Evolutionary conservation across 805 yeast genomes (phyloP), one percentile per base, ranked within the genome.

Genomic region (Naumovozyma dairenensis): DNA sequence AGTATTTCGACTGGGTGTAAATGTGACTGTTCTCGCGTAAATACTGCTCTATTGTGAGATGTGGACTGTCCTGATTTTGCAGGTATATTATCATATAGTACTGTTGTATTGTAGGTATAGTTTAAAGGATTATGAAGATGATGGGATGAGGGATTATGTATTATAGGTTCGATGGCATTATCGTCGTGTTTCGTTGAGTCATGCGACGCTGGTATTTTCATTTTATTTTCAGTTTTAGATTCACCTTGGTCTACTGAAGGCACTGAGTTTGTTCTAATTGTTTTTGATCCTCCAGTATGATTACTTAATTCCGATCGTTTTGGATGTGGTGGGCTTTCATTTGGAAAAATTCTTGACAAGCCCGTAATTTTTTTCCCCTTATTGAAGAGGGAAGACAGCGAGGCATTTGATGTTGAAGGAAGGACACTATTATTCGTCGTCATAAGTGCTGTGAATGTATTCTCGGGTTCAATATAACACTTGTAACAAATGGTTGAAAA

Each of bases 1-100:
- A 54, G 37, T 15, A 40, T 34, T 28, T 54, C 48, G 5, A 46
- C 57, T 6, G 56, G 57, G 37, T 54, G 59, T 43, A 48, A 33
- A 28, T 51, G 44, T 4, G 51, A 37, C 21, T 32, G 31, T 21
- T n/a, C n/a, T n/a, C 38, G 37, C n/a, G 46, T 38, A 4, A 47
- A 42, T 6, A 46, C 19, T 18, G 32, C 12, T 12, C 25, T 17
- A 17, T 21, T 8, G 9, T 29, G 13, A 18, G 25, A 19, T 14
- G 16, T n/a, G n/a, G n/a, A n/a, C n/a, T n/a, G n/a, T n/a, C n/a
- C n/a, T n/a, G n/a, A n/a, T n/a, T n/a, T n/a, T n/a, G n/a, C n/a
- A n/a, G n/a, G n/a, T n/a, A n/a, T n/a, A n/a, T n/a, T n/a, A n/a
- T n/a, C n/a, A n/a, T n/a, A n/a, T n/a, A n/a, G n/a, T n/a, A n/a